phyloP scores from a whole-genome alignment of 1,284 basidiomycete genomes.

The Fomitopsis schrenkii region DNA sequence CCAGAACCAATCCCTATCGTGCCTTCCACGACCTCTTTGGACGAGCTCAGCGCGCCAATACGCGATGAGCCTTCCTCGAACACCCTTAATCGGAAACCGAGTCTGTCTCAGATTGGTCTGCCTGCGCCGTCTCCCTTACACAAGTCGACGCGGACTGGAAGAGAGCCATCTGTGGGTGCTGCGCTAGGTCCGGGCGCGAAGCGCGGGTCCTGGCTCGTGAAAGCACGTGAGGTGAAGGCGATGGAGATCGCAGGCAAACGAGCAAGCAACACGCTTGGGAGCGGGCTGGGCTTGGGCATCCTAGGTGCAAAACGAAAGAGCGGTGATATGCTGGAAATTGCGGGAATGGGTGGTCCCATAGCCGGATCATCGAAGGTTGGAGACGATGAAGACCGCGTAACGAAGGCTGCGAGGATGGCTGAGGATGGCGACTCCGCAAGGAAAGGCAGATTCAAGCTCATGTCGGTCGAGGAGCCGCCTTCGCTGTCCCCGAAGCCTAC shows the following conservation, averaged over 20 bases:
- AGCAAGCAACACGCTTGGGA: conserved; percentile 20
- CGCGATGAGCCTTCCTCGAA: conserved; percentile 20
- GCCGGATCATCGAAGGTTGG: neutral
- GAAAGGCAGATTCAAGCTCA: conserved; percentile 14
- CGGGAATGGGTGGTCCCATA: neutral
- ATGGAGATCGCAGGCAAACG: conserved; percentile 51
- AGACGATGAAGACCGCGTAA: conserved; percentile 33
- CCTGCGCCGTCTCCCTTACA: conserved; percentile 64
- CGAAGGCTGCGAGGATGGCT: conserved; percentile 45
- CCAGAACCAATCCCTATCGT: conserved; percentile 28
- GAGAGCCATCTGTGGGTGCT: conserved; percentile 39
- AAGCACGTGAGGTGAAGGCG: conserved; percentile 71
- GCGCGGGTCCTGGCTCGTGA: conserved; percentile 74
- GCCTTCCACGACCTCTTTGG: neutral
- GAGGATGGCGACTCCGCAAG: conserved; percentile 3
- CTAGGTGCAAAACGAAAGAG: conserved; percentile 59
- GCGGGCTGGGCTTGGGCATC: conserved; percentile 1
- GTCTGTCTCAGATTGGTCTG: conserved; percentile 42
- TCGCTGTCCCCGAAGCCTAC: neutral
- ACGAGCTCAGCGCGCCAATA: conserved; percentile 25
- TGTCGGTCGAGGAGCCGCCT: conserved; percentile 1
- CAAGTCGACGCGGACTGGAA: conserved; percentile 54
- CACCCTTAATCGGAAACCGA: conserved; percentile 29
- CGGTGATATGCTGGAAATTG: conserved; percentile 16
- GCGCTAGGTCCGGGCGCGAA: conserved; percentile 45